Conservation (phyloP, 805 yeast genomes). For the Lipomyces orientalis region DNA sequence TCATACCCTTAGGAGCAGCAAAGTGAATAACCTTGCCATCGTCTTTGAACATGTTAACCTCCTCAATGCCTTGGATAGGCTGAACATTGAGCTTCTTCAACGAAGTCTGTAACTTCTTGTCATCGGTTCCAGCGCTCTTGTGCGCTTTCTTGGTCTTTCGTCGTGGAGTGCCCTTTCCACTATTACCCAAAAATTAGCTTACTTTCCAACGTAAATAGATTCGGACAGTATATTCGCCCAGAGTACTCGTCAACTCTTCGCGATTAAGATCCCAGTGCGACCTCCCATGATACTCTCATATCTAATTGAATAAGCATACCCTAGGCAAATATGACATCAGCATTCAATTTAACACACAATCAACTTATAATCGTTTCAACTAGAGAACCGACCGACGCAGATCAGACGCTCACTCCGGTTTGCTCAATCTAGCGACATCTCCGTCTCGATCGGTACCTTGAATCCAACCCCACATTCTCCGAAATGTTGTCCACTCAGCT, state of each 20-base stretch:
- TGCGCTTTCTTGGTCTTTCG: constrained; percentile 82
- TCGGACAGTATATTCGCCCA: background rate
- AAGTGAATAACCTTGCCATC: constrained; percentile 96
- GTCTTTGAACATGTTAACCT: constrained; percentile 96
- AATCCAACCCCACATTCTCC: background rate
- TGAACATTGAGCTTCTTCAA: constrained; percentile 88
- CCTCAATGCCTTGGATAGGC: constrained; percentile 87
- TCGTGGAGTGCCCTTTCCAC: constrained; percentile 73
- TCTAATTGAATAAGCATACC: background rate
- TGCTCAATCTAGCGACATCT: no score
- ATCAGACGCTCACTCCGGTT: no score
- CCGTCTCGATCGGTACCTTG: no score
- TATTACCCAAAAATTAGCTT: constrained; percentile 15
- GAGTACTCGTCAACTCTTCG: background rate
- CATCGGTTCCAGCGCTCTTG: constrained; percentile 73
- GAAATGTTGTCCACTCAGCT: background rate
- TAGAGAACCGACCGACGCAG: background rate
- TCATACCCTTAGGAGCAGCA: constrained; percentile 75
- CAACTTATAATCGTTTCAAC: background rate
- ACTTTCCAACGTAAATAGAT: background rate
- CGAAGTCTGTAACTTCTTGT: constrained; percentile 86
- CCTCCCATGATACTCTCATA: background rate
- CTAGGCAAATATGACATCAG: background rate
- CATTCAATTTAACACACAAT: background rate
- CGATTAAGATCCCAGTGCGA: background rate